Base-by-base conservation (phyloP, 768 basidiomycete species). In the button mushroom (Agaricus bisporus) region DNA sequence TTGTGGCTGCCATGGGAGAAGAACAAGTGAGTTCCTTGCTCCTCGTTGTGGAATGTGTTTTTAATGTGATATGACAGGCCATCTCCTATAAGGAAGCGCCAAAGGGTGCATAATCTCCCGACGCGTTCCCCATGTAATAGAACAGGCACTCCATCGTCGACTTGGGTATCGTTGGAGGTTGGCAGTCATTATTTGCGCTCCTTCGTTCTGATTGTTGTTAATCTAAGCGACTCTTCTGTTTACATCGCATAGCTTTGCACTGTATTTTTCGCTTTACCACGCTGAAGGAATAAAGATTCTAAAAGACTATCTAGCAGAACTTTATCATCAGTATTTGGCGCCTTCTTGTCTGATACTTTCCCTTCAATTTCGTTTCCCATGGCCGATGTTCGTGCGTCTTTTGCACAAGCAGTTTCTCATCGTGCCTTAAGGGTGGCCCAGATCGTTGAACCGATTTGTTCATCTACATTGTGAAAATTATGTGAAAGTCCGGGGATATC, bases 1-100 rank as follows among this genome's bases (percentile, higher is more conserved):
- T 93, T 66, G 75, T 93, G 68, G 73, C 78, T 60, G 88, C 95
- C 65, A 98, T 98, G 95, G 79, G 78, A 57, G 93, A 98, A 74
- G 94, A 97, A 74, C 86, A 86, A 77, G 85, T 80, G 58, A 18
- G 65, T 11, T 32, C 8, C 5, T 48, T 18, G 17, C 57, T 39
- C 48, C 39, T 32, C 20, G 9, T 35, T 35, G 22, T 32, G 22
- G 20, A 11, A 39, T 12, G 5, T 4, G 11, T 36, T 11, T 45
- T 51, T 20, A 47, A 37, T 10, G 20, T 37, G 26, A n/a, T 51
- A 48, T 51, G 53, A 57, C 67, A 83, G 82, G 86, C 88, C 58
- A 86, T 95, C 65, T 85, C 90, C 61, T 82, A 50, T 71, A 95
- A 98, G 81, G 93, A 95, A 70, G 88, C 89, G 51, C 91, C 91